Percentiles rank a stretch among this genome's conserved stretches.
Evolutionary conservation across 2,329 filamentous ascomycete species (phyloP).

Genomic region (Hypoxylon sp.): DNA sequence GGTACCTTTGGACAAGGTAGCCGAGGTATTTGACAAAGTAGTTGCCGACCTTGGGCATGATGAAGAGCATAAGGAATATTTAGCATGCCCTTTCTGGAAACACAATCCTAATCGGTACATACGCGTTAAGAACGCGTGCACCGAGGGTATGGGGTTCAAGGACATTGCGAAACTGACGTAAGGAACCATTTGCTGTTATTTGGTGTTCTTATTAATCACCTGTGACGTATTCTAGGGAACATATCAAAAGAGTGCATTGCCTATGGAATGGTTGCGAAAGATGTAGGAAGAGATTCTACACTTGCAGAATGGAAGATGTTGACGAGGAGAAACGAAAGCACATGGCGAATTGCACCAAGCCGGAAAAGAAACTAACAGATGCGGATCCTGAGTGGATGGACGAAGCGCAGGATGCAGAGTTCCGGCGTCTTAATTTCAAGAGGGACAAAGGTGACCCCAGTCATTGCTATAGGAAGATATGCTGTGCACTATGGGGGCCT

Average conservation of each 20-base stretch:
- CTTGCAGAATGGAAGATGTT: slow-evolving; percentile 20
- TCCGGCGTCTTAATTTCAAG: slow-evolving; percentile 34
- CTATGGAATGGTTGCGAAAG: slow-evolving; percentile 37
- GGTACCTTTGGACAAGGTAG: slow-evolving; percentile 8
- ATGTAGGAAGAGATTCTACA: slow-evolving; percentile 31
- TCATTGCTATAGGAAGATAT: slow-evolving; percentile 38
- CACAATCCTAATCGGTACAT: slow-evolving; percentile 33
- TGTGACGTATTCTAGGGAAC: slow-evolving; percentile 21
- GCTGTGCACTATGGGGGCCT: slow-evolving; percentile 27
- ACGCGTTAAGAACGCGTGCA: slow-evolving; percentile 35
- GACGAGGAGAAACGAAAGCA: slow-evolving; percentile 32
- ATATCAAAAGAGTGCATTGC: slow-evolving; percentile 39
- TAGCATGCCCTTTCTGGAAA: slow-evolving; percentile 42
- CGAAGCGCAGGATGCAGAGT: slow-evolving; percentile 31
- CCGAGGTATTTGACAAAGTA: slow-evolving; percentile 8
- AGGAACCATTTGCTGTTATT: neutral
- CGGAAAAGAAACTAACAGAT: slow-evolving; percentile 13
- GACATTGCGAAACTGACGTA: slow-evolving; percentile 40
- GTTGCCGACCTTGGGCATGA: neutral
- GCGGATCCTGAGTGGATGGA: slow-evolving; percentile 36
- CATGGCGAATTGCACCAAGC: slow-evolving; percentile 16
- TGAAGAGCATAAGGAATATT: slow-evolving; percentile 26
- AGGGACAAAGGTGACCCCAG: slow-evolving; percentile 26
- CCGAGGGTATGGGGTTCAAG: slow-evolving; percentile 32
- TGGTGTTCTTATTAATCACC: neutral